Percentiles rank a stretch among this genome's conserved stretches.
Evolutionary conservation across 805 yeast genomes (phyloP).

Genomic region (Torulaspora indica): DNA sequence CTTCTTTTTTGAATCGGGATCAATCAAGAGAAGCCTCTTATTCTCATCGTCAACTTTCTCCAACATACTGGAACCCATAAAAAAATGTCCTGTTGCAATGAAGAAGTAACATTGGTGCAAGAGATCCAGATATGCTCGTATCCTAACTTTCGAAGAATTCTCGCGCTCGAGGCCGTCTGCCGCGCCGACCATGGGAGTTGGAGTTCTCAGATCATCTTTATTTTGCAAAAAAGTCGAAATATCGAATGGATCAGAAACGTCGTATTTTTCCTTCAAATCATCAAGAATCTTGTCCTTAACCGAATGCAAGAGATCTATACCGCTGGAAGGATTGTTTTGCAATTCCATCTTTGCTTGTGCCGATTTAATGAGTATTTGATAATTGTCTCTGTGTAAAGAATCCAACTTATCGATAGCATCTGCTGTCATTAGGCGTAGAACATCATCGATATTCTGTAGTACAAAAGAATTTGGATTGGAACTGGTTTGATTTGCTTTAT

Average conservation of each 20-base stretch:
- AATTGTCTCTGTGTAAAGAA: conserved; percentile 46
- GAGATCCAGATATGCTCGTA: conserved; percentile 40
- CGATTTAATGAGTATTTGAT: conserved; percentile 46
- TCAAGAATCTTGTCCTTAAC: conserved; percentile 37
- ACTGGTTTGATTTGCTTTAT: conserved; percentile 4
- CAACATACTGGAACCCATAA: conserved; percentile 28
- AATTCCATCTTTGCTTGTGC: conserved; percentile 65
- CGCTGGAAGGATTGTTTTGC: conserved; percentile 45
- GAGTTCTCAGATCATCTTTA: background rate
- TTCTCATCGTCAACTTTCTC: conserved; percentile 31
- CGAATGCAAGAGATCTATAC: conserved; percentile 44
- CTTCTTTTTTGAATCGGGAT: conserved; percentile 14
- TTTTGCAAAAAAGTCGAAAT: conserved; percentile 2
- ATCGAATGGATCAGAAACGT: conserved; percentile 19
- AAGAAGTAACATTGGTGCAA: conserved; percentile 76
- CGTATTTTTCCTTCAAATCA: conserved; percentile 25
- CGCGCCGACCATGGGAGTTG: background rate
- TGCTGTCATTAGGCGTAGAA: conserved; percentile 59
- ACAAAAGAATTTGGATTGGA: conserved; percentile 5
- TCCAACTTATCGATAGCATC: conserved; percentile 48
- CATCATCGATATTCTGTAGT: conserved; percentile 50
- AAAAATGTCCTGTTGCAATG: conserved; percentile 46
- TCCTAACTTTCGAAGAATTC: conserved; percentile 9
- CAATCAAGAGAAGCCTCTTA: conserved; percentile 19
- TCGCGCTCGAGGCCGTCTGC: conserved; percentile 1